These are phyloP conservation scores for Bidens hawaiensis DNA, from an alignment of 140 eudicot genomes.

Conservation along the genomic window DNA sequence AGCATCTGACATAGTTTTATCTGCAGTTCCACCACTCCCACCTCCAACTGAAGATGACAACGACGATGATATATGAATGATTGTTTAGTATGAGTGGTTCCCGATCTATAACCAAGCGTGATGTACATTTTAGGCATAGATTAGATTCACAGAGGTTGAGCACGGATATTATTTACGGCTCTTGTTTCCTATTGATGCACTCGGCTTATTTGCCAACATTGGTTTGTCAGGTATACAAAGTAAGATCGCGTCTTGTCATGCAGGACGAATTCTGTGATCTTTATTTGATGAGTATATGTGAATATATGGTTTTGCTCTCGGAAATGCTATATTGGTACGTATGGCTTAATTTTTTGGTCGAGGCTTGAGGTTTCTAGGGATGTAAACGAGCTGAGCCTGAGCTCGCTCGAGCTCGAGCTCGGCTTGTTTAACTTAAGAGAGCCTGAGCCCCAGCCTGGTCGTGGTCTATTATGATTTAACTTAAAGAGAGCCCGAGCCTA, in stretches of 20 bases:
- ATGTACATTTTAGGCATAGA: conserved; percentile 46
- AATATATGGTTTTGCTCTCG: background rate
- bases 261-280: conserved; percentile 1
- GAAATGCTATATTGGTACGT: background rate
- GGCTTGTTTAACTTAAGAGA: background rate
- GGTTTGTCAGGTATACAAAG: conserved; percentile 24
- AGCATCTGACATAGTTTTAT: conserved; percentile 6
- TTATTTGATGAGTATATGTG: conserved; percentile 12
- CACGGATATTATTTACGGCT: conserved; percentile 15
- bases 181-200: conserved; percentile 9
- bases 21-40: conserved; percentile 80
- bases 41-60: conserved; percentile 59
- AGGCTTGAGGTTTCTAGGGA: background rate
- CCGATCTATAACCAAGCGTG: conserved; percentile 84
- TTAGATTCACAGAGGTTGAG: conserved; percentile 36
- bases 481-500: too few relatives aligned
- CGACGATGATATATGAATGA: conserved; percentile 21
- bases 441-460: background rate
- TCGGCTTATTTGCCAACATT: conserved; percentile 15
- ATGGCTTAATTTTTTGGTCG: background rate
- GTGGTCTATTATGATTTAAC: too few relatives aligned
- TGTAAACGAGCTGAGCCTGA: background rate
- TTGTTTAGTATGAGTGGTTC: conserved; percentile 36
- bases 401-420: background rate
- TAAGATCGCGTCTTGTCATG: conserved; percentile 2